Base-by-base conservation (phyloP, 768 basidiomycete genomes). In the Amanita jacksonii region DNA sequence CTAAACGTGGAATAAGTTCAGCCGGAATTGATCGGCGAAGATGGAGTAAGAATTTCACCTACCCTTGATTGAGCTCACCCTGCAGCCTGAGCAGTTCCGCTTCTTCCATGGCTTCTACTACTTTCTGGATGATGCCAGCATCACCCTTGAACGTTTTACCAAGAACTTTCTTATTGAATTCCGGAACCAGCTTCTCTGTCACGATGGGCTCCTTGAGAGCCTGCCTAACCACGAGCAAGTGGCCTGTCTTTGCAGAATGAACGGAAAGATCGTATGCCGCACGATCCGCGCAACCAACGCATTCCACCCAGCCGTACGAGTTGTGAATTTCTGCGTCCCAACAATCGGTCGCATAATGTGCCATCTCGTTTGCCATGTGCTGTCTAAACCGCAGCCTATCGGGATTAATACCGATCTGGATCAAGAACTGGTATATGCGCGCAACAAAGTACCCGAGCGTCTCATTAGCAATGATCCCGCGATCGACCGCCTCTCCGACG, bases 331-430 rank as follows among this genome's bases (percentile, higher is more conserved):
- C 96, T 33, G 93, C 96, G 59, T 99, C 96, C 96, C 96, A 99
- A 64, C 96, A 99, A 65, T 98, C 94, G 30, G 91, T 78, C 43
- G 96, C 94, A 61, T 99, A 99, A 62, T 98, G 96, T 1, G 96
- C 96, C 94, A 98, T 98, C 70, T 98, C 96, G 65, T 98, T 99
- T 28, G 66, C 75, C 96, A 98, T 98, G 62, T 99, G 96, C 58
- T 99, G 96, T 25, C 96, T 74, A 77, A 97, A 98, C 41, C 96
- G 78, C 50, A 97, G 68, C 6, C 91, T 77, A 37, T 58, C 50
- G 10, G 83, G 80, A 67, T 93, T 72, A 62, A 99, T 84, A 48
- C 94, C 96, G 56, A 98, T 89, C 64, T 85, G 85, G 52, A 80
- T 54, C 40, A 98, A 71, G 75, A 93, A 98, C 49, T 81, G 78